Percentiles rank a stretch among this genome's conserved stretches.
Conservation (phyloP, 768 basidiomycete species). For the Hypholoma fasciculare region DNA sequence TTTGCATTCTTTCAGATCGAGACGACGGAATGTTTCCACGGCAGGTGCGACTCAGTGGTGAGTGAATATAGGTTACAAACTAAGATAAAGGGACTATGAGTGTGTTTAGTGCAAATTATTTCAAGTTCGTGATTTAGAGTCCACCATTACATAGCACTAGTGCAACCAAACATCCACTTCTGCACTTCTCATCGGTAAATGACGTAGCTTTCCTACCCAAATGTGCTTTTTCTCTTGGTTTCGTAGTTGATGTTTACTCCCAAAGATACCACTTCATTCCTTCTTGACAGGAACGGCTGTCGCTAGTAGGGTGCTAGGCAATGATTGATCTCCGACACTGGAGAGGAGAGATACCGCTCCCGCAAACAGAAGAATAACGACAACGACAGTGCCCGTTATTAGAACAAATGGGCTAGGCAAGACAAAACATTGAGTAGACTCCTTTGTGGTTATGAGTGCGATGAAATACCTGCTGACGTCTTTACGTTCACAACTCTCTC, state of each 20-base stretch:
- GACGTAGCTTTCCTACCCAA: too few relatives aligned
- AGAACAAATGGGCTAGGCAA: conserved; percentile 68
- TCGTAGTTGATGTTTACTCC: background rate
- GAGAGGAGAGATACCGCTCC: conserved; percentile 70
- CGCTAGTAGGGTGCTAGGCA: conserved; percentile 77
- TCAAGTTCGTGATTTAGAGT: too few relatives aligned
- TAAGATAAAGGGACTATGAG: too few relatives aligned
- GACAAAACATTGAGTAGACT: conserved; percentile 7
- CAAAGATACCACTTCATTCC: conserved; percentile 35
- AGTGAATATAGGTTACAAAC: too few relatives aligned
- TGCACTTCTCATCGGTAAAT: too few relatives aligned
- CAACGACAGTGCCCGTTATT: conserved; percentile 65
- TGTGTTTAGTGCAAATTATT: too few relatives aligned
- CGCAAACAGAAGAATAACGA: conserved; percentile 62
- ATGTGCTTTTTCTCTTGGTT: background rate
- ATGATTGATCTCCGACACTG: conserved; percentile 54
- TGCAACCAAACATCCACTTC: too few relatives aligned
- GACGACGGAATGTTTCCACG: too few relatives aligned
- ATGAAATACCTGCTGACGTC: conserved; percentile 76
- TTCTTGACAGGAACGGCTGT: conserved; percentile 53
- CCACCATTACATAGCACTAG: too few relatives aligned
- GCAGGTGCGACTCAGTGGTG: too few relatives aligned
- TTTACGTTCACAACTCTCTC: conserved; percentile 72
- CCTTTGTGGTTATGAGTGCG: background rate
- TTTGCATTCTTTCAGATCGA: too few relatives aligned